These are phyloP conservation scores for Malassezia yamatoensis DNA, from an alignment of 1,284 basidiomycete genomes.

Conservation along the genomic window DNA sequence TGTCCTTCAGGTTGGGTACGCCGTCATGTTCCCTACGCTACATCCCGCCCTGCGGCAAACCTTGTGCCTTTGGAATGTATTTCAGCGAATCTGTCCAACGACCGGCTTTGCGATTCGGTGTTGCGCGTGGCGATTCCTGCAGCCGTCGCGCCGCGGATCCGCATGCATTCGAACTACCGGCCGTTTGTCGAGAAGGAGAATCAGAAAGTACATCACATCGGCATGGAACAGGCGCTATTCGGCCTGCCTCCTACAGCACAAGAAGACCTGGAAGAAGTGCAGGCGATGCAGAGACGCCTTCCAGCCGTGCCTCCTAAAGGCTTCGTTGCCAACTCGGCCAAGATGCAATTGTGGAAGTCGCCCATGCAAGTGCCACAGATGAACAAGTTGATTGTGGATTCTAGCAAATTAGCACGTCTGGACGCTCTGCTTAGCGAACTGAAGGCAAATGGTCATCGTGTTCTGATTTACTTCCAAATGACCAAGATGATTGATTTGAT, in stretches of 20 bases:
- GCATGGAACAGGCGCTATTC: conserved; percentile 68
- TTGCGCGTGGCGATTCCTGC: conserved; percentile 72
- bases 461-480: conserved; percentile 99
- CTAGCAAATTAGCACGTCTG: conserved; percentile 84
- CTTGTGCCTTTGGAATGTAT: conserved; percentile 60
- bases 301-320: conserved; percentile 62
- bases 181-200: conserved; percentile 67
- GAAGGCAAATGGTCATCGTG: conserved; percentile 84
- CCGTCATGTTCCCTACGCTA: conserved; percentile 36
- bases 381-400: conserved; percentile 91
- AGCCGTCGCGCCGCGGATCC: conserved; percentile 73
- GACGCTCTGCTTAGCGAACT: conserved; percentile 81
- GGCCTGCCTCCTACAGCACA: conserved; percentile 66
- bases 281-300: conserved; percentile 53
- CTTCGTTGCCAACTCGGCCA: conserved; percentile 60
- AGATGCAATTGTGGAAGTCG: conserved; percentile 68
- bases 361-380: conserved; percentile 89
- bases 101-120: conserved; percentile 67
- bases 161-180: conserved; percentile 64
- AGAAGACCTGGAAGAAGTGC: conserved; percentile 58
- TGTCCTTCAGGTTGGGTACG: conserved; percentile 48
- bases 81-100: conserved; percentile 59
- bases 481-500: conserved; percentile 99
- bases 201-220: conserved; percentile 52
- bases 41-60: conserved; percentile 38